Evolutionary conservation across 495 filamentous ascomycete species (phyloP).

Genomic region (Xylaria palmicola): DNA sequence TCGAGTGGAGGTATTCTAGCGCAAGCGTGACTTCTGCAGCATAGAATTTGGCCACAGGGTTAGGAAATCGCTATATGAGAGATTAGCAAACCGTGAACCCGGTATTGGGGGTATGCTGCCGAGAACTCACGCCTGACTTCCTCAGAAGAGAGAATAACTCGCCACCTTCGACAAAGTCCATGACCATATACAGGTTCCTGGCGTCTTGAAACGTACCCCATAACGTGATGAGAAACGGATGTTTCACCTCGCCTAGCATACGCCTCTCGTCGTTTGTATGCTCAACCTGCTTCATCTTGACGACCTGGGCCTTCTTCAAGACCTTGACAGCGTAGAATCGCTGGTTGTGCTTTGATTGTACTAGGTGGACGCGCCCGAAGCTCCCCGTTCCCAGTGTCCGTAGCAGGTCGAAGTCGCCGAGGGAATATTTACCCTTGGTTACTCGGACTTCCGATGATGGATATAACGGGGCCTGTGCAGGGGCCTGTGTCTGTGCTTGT

Average conservation of each 20-base stretch:
- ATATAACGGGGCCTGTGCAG: conserved; percentile 20
- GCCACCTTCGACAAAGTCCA: conserved; percentile 99
- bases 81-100: neutral
- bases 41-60: conserved; percentile 98
- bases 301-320: conserved; percentile 95
- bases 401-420: conserved; percentile 82
- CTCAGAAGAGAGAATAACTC: conserved; percentile 93
- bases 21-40: conserved; percentile 95
- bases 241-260: conserved; percentile 93
- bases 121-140: conserved; percentile 83
- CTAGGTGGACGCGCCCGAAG: conserved; percentile 93
- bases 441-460: conserved; percentile 50
- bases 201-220: conserved; percentile 98
- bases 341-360: conserved; percentile 95
- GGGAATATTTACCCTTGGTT: conserved; percentile 97
- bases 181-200: conserved; percentile 98
- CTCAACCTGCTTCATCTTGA: conserved; percentile 99
- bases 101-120: neutral
- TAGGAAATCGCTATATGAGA: conserved; percentile 85
- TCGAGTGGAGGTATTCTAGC: conserved; percentile 90
- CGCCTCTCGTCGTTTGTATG: conserved; percentile 96
- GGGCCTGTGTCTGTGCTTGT: conserved; percentile 20
- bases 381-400: conserved; percentile 94
- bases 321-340: conserved; percentile 98
- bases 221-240: conserved; percentile 94